Base-by-base conservation (phyloP, 2,329 filamentous ascomycete species). In the Fusarium gaditjirri region DNA sequence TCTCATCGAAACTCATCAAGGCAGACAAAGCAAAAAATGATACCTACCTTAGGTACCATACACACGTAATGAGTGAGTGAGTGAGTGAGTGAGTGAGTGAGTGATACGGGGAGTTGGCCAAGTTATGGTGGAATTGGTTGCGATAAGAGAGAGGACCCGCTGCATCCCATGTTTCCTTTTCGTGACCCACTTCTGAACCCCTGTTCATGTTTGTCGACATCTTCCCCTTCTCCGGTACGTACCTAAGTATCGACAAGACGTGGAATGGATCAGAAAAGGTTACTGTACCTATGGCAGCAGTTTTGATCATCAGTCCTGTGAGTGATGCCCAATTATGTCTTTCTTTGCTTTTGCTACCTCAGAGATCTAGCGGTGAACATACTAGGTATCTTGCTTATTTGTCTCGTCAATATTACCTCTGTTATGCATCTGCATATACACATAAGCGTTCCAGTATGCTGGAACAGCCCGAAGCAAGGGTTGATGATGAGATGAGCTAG, bases 391-490 rank as follows among this genome's bases (percentile, higher is more conserved):
- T 59, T 73, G 61, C 68, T 69, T 61, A 41, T 63, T 50, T 59
- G n/a, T 49, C 53, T 56, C 41, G 27, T 46, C 46, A 49, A 58
- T 52, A 76, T 47, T 33, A 49, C 27, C 60, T 49, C 53, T 54
- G 43, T 42, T 52, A 68, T 68, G 57, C 57, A 57, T 49, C 39
- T 43, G 42, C 29, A 31, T 42, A 38, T 63, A 61, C 29, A 31
- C 38, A 38, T 63, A 61, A 36, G 42, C 27, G 64, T 64, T 68
- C 74, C 74, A 65, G 67, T 31, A 56, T 61, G 39, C 55, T 66
- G 71, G 59, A 55, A 46, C 44, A 47, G 39, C 29, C 53, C 57
- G 66, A 56, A 72, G 65, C 65, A 62, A 70, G 70, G 65, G 50
- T 67, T 42, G 41, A 42, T 27, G 52, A 56, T 46, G 63, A 62